These are phyloP conservation scores for Batkoa obscura DNA, from an alignment of 371 early-diverging fungal genomes.

Conservation along the genomic window DNA sequence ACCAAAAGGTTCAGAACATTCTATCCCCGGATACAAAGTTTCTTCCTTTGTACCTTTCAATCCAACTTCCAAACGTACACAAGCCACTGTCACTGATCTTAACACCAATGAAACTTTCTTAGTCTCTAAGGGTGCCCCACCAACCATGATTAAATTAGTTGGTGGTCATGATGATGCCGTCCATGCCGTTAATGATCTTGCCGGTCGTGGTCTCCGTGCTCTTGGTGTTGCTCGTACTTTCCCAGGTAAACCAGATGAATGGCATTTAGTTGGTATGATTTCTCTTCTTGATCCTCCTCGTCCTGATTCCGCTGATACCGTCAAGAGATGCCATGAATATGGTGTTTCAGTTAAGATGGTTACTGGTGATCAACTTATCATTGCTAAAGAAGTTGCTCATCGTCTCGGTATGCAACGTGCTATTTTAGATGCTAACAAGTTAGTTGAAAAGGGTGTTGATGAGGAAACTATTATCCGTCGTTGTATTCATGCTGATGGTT, in stretches of 20 bases:
- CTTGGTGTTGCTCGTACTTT: conserved; percentile 73
- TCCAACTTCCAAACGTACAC: conserved; percentile 75
- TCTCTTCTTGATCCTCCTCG: conserved; percentile 80
- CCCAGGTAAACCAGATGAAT: conserved; percentile 40
- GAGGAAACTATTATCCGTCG: conserved; percentile 71
- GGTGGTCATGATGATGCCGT: conserved; percentile 61
- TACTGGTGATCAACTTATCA: conserved; percentile 77
- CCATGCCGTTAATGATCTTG: conserved; percentile 57
- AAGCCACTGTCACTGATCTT: conserved; percentile 57
- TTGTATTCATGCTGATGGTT: conserved; percentile 73
- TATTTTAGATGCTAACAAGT: conserved; percentile 52
- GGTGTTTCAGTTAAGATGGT: conserved; percentile 80
- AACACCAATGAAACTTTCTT: conserved; percentile 44
- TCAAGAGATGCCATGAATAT: conserved; percentile 35
- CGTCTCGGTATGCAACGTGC: conserved; percentile 65
- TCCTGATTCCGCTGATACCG: conserved; percentile 37
- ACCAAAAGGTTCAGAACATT: conserved; percentile 20
- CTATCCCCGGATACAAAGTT: conserved; percentile 69
- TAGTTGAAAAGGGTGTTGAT: conserved; percentile 57
- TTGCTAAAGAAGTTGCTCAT: conserved; percentile 74
- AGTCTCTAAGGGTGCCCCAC: conserved; percentile 89
- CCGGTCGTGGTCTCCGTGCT: conserved; percentile 72
- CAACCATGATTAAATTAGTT: conserved; percentile 64
- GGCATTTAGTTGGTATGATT: conserved; percentile 49
- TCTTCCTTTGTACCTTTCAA: conserved; percentile 80